Evolutionary conservation across 2,329 filamentous ascomycete genomes (phyloP).

Genomic region (Dactylonectria estremocensis): DNA sequence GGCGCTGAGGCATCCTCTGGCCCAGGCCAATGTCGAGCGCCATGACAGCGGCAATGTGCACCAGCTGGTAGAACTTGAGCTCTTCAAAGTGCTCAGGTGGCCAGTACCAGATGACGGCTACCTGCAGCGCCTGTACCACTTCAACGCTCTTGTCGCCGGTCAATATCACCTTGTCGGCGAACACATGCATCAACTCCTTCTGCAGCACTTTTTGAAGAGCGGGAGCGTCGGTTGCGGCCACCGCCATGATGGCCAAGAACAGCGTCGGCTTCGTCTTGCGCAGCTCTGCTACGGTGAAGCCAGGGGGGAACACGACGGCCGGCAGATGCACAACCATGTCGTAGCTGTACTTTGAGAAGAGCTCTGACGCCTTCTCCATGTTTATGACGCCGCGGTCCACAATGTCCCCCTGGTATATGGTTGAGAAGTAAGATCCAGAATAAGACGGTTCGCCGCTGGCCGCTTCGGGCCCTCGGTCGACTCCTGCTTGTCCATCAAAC

Average conservation of each 20-base stretch:
- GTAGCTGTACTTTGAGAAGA: conserved; percentile 72
- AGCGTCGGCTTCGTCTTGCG: conserved; percentile 74
- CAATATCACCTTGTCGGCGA: conserved; percentile 82
- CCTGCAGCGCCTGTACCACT: conserved; percentile 82
- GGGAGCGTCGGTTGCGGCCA: conserved; percentile 71
- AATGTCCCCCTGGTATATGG: conserved; percentile 60
- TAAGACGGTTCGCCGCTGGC: conserved; percentile 32
- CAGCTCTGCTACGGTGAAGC: conserved; percentile 68
- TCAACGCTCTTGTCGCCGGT: conserved; percentile 87
- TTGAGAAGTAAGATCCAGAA: conserved; percentile 42
- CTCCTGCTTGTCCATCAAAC: conserved; percentile 42
- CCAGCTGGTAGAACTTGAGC: conserved; percentile 90
- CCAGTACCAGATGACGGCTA: conserved; percentile 87
- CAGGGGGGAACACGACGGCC: conserved; percentile 71
- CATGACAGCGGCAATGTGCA: conserved; percentile 86
- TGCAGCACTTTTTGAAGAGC: conserved; percentile 74
- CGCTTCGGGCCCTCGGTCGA: conserved; percentile 35
- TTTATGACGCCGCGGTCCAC: conserved; percentile 74
- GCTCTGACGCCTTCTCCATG: conserved; percentile 66
- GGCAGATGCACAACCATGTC: conserved; percentile 75
- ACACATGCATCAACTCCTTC: conserved; percentile 78
- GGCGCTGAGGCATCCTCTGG: conserved; percentile 49
- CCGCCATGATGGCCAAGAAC: conserved; percentile 80
- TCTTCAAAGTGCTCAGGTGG: conserved; percentile 88
- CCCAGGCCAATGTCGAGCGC: conserved; percentile 87